Conservation (phyloP, 495 filamentous ascomycete genomes). For the Evernia prunastri region DNA sequence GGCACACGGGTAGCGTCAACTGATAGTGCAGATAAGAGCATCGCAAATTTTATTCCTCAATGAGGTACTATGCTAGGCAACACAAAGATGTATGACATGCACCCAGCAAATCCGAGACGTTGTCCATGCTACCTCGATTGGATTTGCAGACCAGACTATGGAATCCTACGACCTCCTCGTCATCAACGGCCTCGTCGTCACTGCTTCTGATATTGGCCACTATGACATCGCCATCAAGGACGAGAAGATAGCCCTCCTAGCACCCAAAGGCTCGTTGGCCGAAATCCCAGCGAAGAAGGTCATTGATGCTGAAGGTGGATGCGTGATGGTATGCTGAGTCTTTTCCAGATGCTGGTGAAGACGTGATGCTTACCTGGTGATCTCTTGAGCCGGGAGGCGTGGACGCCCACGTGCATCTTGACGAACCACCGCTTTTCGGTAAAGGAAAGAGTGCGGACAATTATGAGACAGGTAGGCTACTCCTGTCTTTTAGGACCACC, state of each 20-base stretch:
- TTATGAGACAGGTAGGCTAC: constrained; percentile 39
- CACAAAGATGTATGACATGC: background rate
- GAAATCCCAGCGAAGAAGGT: constrained; percentile 23
- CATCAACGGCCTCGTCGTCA: constrained; percentile 44
- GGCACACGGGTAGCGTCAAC: background rate
- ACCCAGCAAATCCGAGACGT: background rate
- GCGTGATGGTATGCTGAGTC: constrained; percentile 37
- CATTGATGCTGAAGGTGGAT: constrained; percentile 46
- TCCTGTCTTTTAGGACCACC: background rate
- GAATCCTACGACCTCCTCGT: constrained; percentile 36
- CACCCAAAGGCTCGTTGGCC: constrained; percentile 21
- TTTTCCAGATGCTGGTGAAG: constrained; percentile 7
- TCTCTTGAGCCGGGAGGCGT: constrained; percentile 40
- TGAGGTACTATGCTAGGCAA: background rate
- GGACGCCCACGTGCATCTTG: constrained; percentile 42
- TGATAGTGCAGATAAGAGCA: constrained; percentile 11
- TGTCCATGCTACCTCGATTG: background rate
- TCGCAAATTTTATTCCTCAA: background rate
- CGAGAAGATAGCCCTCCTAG: constrained; percentile 46
- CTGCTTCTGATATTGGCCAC: constrained; percentile 39
- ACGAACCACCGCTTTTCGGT: constrained; percentile 28
- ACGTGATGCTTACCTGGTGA: constrained; percentile 29
- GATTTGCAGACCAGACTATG: constrained; percentile 3
- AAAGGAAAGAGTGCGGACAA: constrained; percentile 36
- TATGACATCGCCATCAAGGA: constrained; percentile 48